These are phyloP conservation scores for Symmetrospora coprosmae DNA, from an alignment of 768 basidiomycete species.

Conservation along the genomic window DNA sequence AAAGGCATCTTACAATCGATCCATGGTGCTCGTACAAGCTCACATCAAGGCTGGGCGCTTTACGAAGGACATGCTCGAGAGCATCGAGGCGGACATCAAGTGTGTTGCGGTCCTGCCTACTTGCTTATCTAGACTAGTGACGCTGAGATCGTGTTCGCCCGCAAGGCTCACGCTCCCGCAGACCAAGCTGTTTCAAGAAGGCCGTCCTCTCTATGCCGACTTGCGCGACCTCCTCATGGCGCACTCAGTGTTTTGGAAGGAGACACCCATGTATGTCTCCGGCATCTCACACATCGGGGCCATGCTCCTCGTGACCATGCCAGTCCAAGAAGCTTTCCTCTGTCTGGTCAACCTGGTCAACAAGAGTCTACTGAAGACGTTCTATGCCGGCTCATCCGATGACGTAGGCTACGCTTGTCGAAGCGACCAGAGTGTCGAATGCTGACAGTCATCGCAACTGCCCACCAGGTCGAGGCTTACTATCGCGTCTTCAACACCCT, in stretches of 20 bases:
- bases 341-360: slow-evolving; percentile 74
- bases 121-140: too few species aligned
- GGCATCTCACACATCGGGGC: slow-evolving; percentile 48
- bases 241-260: slow-evolving; percentile 74
- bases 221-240: slow-evolving; percentile 70
- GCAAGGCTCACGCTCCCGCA: slow-evolving; percentile 53
- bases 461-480: slow-evolving; percentile 65
- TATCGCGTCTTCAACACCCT: slow-evolving; percentile 86
- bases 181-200: slow-evolving; percentile 63
- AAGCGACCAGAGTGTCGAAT: background rate
- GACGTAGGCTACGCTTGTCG: slow-evolving; percentile 50
- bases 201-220: slow-evolving; percentile 68
- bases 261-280: slow-evolving; percentile 57
- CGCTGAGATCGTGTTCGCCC: too few species aligned
- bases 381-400: slow-evolving; percentile 55
- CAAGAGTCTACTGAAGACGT: slow-evolving; percentile 67
- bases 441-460: too few species aligned
- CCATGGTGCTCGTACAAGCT: slow-evolving; percentile 45
- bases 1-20: slow-evolving; percentile 41
- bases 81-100: slow-evolving; percentile 61
- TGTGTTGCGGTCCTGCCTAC: too few species aligned
- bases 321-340: slow-evolving; percentile 56
- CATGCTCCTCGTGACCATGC: slow-evolving; percentile 74
- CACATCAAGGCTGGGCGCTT: slow-evolving; percentile 54
- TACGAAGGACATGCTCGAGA: slow-evolving; percentile 48